Evolutionary conservation across 225 moss, liverwort and hornwort genomes (phyloP), one percentile per base, ranked within the genome.

Genomic region (Sphagnum contortum): DNA sequence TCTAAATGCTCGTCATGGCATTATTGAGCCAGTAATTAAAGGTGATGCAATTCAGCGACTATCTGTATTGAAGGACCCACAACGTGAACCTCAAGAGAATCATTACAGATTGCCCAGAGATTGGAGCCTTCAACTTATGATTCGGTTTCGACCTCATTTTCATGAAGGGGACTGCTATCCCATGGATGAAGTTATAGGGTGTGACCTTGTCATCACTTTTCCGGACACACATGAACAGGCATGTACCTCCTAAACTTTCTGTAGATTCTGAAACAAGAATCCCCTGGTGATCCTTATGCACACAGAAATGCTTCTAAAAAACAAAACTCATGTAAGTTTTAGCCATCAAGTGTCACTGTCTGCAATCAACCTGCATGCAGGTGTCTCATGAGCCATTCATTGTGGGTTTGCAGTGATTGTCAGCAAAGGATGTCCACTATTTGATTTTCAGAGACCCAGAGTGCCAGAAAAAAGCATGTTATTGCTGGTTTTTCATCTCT

Each of bases 121-220:
- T 57, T 80, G 80, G 77, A 86, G 55, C 64, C 73, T 86, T 47
- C 77, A 86, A 48, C 14, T 83, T 8, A 56, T 57, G 6, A 11
- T 87, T 3, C 59, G 57, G 50, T 87, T 83, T 48, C 64, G 75
- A 9, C 78, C 76, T 4, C 68, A 73, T 47, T 9, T 78, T 12
- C 2, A 74, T 53, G 80, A 81, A 64, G 58, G 59, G 6, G 53
- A 76, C 63, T 78, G 78, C 55, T 0, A 81, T 65, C 76, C 76
- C 3, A 8, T 64, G 59, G 81, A 81, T 70, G 65, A 69, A 69
- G 6, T 71, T 11, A 76, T 81, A 54, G 56, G 73, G 9, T 45
- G 29, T 0, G 67, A 84, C 3, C 67, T 84, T 60, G 29, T 76
- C 0, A 72, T 81, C 57, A 47, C 55, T 47, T 81, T 81, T 8